These are phyloP conservation scores for Gilbertella persicaria DNA, from an alignment of 371 early-diverging fungal species.

Conservation along the genomic window DNA sequence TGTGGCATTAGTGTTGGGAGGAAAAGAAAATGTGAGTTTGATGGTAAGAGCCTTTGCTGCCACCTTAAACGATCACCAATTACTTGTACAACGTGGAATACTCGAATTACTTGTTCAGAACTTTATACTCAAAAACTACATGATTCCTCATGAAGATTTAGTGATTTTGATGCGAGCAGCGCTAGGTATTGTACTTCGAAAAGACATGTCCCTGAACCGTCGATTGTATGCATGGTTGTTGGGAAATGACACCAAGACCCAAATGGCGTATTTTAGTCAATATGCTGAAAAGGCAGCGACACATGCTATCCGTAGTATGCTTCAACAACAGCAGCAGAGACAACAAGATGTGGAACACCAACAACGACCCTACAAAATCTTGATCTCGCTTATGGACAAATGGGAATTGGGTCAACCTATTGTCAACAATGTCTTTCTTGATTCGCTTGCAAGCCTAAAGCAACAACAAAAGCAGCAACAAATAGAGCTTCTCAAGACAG, in stretches of 20 bases:
- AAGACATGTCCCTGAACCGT: constrained; percentile 94
- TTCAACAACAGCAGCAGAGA: constrained; percentile 37
- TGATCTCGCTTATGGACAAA: constrained; percentile 87
- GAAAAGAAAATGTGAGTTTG: constrained; percentile 61
- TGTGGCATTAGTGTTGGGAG: constrained; percentile 68
- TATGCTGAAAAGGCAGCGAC: constrained; percentile 45
- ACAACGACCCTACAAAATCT: constrained; percentile 75
- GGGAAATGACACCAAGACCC: constrained; percentile 47
- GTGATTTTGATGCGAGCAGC: constrained; percentile 70
- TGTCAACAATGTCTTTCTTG: constrained; percentile 71
- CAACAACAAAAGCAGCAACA: constrained; percentile 38
- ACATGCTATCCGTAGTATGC: constrained; percentile 56
- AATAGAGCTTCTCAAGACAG: constrained; percentile 69
- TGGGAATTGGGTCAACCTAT: constrained; percentile 81
- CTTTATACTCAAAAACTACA: constrained; percentile 69
- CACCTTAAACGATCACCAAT: constrained; percentile 68
- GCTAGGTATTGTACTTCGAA: constrained; percentile 78
- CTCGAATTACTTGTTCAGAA: constrained; percentile 83
- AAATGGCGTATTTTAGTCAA: constrained; percentile 35
- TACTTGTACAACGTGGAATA: constrained; percentile 84
- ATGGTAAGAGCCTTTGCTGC: constrained; percentile 80
- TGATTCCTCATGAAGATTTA: constrained; percentile 67
- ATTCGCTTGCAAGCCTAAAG: constrained; percentile 64
- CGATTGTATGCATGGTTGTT: constrained; percentile 90
- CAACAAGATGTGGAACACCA: constrained; percentile 41